Percentiles rank a stretch among this genome's conserved stretches.
Conservation (phyloP, 2,329 filamentous ascomycete genomes). For the Emericellopsis cladophorae region DNA sequence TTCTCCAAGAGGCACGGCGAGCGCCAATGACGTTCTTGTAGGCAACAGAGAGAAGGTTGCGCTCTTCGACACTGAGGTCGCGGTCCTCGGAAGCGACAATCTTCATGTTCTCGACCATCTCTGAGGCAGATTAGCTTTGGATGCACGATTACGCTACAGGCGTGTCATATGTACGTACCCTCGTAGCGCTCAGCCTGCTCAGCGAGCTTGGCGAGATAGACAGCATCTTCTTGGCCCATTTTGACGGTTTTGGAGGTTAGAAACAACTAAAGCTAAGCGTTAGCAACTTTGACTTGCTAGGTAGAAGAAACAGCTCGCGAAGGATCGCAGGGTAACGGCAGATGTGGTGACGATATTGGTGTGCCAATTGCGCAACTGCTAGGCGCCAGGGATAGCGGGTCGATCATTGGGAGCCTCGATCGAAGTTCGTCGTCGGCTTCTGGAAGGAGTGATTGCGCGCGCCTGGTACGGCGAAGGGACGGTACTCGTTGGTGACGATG, state of each 20-base stretch:
- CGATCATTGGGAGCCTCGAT: no score
- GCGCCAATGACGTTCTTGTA: constrained; percentile 99
- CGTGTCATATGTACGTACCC: constrained; percentile 48
- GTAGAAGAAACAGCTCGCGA: background rate
- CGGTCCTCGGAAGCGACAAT: constrained; percentile 80
- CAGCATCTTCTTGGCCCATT: constrained; percentile 99
- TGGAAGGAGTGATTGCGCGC: background rate
- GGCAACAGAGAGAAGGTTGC: constrained; percentile 92
- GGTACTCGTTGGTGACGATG: background rate
- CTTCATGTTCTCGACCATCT: constrained; percentile 99
- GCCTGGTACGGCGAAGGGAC: background rate
- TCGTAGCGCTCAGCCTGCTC: constrained; percentile 99
- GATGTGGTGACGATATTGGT: background rate
- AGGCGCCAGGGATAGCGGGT: no score
- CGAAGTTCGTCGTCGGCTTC: background rate
- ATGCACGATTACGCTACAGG: background rate
- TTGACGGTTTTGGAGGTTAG: constrained; percentile 32
- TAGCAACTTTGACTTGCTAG: background rate
- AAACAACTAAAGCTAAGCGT: background rate
- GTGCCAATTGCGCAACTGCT: no score
- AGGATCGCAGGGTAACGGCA: background rate
- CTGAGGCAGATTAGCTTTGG: constrained; percentile 30
- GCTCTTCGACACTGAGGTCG: constrained; percentile 84
- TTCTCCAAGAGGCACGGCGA: constrained; percentile 94
- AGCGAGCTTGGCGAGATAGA: constrained; percentile 99